Evolutionary conservation across 2,329 filamentous ascomycete genomes (phyloP), one percentile per base, ranked within the genome.

Genomic region (Paecilomyces sp.): DNA sequence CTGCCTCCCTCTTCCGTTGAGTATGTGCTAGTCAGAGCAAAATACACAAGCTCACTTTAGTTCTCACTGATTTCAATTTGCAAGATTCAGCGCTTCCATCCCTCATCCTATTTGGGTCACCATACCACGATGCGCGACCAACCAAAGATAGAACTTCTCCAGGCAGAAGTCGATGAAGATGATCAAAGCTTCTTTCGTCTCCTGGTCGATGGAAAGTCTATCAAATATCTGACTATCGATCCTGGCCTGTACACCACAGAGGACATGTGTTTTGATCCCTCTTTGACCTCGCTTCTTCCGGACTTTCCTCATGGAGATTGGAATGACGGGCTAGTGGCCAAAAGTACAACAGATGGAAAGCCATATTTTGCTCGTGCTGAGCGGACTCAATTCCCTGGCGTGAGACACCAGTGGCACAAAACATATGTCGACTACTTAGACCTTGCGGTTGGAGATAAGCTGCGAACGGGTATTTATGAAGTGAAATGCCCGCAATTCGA

Each of bases 221-320:
- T 72, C 56, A 70, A 71, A 64, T 71, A 73, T 57, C 54, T 72
- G 53, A 69, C 69, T 53, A 59, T 71, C 18, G 63, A 68, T 11
- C 61, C 65, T 4, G 67, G 66, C 25, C 60, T 70, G 7, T 72
- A 65, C 54, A 62, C 52, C 36, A 24, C 54, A 0, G 66, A 70
- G 18, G 67, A 72, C 53, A 68, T 74, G 67, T 70, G 65, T 61
- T 72, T 72, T 53, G 64, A 61, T 6, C 69, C 70, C 53, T 66
- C 67, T 3, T 61, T 72, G 5, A 18, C 62, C 28, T 60, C 65
- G 0, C 7, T 68, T 30, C 60, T 69, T 2, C 68, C 66, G 0
- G 57, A 60, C 5, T 51, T 72, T 2, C 68, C 68, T 9, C 13
- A 63, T 34, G 69, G 67, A n/a, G 61, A 72, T n/a, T 74, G 67